Percentiles rank a stretch among this genome's conserved stretches.
Conservation (phyloP, 2,329 filamentous ascomycete genomes). For the Cercospora sesami region DNA sequence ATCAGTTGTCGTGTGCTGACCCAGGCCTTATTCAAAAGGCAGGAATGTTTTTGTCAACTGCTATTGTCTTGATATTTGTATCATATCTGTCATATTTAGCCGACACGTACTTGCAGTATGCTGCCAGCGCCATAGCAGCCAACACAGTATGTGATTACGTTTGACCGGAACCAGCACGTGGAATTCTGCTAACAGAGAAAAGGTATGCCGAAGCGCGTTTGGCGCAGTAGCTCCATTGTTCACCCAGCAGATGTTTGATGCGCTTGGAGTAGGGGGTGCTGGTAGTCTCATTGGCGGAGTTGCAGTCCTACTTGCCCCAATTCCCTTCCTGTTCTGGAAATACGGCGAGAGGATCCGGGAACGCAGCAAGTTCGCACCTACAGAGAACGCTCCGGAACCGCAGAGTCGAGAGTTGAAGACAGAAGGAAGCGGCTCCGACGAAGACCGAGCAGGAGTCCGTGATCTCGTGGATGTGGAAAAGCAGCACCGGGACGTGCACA, state of each 20-base stretch:
- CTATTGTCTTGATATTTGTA: constrained; percentile 53
- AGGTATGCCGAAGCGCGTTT: constrained; percentile 33
- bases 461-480: background rate
- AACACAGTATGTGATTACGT: constrained; percentile 19
- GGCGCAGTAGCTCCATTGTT: constrained; percentile 36
- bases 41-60: constrained; percentile 45
- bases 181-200: constrained; percentile 18
- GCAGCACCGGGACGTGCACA: background rate
- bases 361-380: constrained; percentile 24
- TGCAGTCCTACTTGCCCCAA: constrained; percentile 37
- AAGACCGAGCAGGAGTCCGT: background rate
- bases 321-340: constrained; percentile 32
- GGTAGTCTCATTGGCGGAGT: constrained; percentile 49
- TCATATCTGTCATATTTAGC: constrained; percentile 56
- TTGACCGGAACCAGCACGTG: background rate
- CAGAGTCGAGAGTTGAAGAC: background rate
- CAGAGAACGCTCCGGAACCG: background rate
- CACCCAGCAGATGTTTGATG: constrained; percentile 38
- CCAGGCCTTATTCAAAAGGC: constrained; percentile 41
- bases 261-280: constrained; percentile 36
- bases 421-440: background rate
- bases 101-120: constrained; percentile 50
- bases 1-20: constrained; percentile 30
- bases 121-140: constrained; percentile 35
- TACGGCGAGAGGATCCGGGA: constrained; percentile 23